Evolutionary conservation across 805 yeast species (phyloP).

Genomic region (Zygotorulaspora danielsina): DNA sequence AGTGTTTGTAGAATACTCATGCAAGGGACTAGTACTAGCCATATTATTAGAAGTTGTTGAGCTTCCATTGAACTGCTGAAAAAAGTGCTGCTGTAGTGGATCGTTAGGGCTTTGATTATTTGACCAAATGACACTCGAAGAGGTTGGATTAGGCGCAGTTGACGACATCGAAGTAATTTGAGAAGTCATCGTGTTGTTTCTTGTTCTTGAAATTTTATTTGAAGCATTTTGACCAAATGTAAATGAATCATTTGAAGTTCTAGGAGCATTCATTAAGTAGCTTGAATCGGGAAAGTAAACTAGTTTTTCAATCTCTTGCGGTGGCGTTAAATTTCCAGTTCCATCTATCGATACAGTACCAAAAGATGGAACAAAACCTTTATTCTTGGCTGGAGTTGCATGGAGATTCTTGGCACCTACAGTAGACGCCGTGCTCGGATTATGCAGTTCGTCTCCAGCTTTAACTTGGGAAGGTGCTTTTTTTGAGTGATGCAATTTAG

Average conservation of each 20-base stretch:
- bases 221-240: conserved; percentile 19
- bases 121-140: conserved; percentile 29
- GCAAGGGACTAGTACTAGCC: conserved; percentile 18
- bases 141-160: conserved; percentile 18
- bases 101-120: conserved; percentile 22
- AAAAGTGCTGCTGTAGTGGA: conserved; percentile 21
- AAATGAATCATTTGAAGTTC: conserved; percentile 33
- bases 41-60: conserved; percentile 8
- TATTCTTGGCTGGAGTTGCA: conserved; percentile 13
- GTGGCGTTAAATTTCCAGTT: conserved; percentile 28
- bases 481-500: conserved; percentile 32
- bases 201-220: conserved; percentile 30
- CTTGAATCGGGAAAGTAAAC: conserved; percentile 30
- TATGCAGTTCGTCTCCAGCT: conserved; percentile 11
- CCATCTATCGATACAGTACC: conserved; percentile 19
- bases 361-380: conserved; percentile 17
- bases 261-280: conserved; percentile 24
- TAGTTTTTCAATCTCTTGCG: conserved; percentile 26
- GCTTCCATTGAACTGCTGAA: conserved; percentile 10
- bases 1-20: conserved; percentile 20
- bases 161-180: conserved; percentile 36
- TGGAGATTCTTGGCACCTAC: conserved; percentile 14
- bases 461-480: conserved; percentile 14
- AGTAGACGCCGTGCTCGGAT: conserved; percentile 16
- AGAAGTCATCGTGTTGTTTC: conserved; percentile 35